phyloP scores from a whole-genome alignment of 306 rosid species.

The Acmispon strigosus region DNA sequence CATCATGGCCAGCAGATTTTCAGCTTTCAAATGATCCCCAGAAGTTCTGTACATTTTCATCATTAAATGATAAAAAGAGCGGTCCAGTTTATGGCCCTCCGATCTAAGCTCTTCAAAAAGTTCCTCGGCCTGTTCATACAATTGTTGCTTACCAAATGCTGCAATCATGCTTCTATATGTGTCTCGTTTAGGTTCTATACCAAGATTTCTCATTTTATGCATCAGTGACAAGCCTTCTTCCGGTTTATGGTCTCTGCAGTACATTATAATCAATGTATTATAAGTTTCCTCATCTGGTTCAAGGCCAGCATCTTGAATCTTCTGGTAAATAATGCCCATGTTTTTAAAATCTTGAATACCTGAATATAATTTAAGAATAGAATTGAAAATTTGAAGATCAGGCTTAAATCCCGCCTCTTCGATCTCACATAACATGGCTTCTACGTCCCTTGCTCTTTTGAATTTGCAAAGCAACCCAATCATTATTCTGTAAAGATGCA shows the following conservation, averaged over 20 bases:
- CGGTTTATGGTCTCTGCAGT: slow-evolving; percentile 82
- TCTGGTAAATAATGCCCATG: slow-evolving; percentile 52
- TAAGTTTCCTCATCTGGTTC: slow-evolving; percentile 78
- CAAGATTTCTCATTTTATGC: slow-evolving; percentile 73
- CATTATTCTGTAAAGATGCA: slow-evolving; percentile 81
- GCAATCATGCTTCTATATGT: slow-evolving; percentile 90
- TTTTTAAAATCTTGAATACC: slow-evolving; percentile 59
- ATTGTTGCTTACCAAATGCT: slow-evolving; percentile 65
- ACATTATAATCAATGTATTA: slow-evolving; percentile 69
- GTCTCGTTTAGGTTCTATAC: slow-evolving; percentile 69
- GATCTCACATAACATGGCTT: slow-evolving; percentile 75
- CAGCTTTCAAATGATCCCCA: slow-evolving; percentile 75
- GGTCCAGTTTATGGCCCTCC: slow-evolving; percentile 60
- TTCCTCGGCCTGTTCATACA: slow-evolving; percentile 73
- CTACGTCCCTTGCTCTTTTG: slow-evolving; percentile 70
- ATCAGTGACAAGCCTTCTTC: slow-evolving; percentile 81
- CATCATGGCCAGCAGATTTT: slow-evolving; percentile 66
- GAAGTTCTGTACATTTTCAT: slow-evolving; percentile 80
- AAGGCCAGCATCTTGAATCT: slow-evolving; percentile 57
- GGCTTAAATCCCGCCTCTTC: slow-evolving; percentile 85
- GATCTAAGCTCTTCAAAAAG: slow-evolving; percentile 86
- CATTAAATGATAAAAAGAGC: slow-evolving; percentile 85
- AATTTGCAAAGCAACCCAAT: slow-evolving; percentile 62
- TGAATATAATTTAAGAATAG: slow-evolving; percentile 63
- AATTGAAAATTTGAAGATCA: slow-evolving; percentile 71